Evolutionary conservation across 345 rosid species (phyloP).

Genomic region (Populus alba): DNA sequence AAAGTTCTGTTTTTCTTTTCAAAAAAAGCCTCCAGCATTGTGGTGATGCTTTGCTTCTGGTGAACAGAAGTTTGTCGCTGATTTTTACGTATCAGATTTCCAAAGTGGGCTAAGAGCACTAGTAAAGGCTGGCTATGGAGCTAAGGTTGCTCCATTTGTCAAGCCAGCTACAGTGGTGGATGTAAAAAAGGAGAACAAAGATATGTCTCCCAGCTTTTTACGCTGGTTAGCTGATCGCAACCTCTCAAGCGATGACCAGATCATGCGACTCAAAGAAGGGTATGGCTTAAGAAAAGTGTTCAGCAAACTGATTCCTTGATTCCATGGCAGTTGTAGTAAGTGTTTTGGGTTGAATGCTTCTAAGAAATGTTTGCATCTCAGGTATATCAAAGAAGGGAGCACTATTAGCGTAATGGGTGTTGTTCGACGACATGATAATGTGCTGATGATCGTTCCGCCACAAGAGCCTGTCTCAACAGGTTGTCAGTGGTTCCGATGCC

Average conservation of each 20-base stretch:
- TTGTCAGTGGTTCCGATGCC: slow-evolving; percentile 73
- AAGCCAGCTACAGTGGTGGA: slow-evolving; percentile 64
- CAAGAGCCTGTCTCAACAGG: slow-evolving; percentile 64
- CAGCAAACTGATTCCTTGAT: neutral
- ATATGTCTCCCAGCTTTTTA: slow-evolving; percentile 69
- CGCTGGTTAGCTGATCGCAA: slow-evolving; percentile 77
- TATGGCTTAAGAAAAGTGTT: slow-evolving; percentile 20
- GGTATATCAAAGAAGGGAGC: slow-evolving; percentile 91
- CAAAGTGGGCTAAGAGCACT: slow-evolving; percentile 88
- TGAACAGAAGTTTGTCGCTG: slow-evolving; percentile 79
- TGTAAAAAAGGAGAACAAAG: slow-evolving; percentile 53
- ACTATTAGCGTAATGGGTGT: slow-evolving; percentile 95
- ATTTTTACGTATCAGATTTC: slow-evolving; percentile 90
- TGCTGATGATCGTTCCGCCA: slow-evolving; percentile 81
- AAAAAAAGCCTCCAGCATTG: neutral
- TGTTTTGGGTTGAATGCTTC: slow-evolving; percentile 1
- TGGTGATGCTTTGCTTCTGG: slow-evolving; percentile 7
- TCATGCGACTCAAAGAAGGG: slow-evolving; percentile 95
- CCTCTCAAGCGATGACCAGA: slow-evolving; percentile 60
- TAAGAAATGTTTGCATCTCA: slow-evolving; percentile 28
- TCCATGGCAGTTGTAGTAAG: neutral
- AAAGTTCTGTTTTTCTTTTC: neutral
- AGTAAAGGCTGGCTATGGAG: slow-evolving; percentile 89
- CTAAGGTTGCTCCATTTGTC: slow-evolving; percentile 83
- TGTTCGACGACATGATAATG: slow-evolving; percentile 76